phyloP scores from a whole-genome alignment of 1,284 basidiomycete species.

The Ustilago vetiveriae region DNA sequence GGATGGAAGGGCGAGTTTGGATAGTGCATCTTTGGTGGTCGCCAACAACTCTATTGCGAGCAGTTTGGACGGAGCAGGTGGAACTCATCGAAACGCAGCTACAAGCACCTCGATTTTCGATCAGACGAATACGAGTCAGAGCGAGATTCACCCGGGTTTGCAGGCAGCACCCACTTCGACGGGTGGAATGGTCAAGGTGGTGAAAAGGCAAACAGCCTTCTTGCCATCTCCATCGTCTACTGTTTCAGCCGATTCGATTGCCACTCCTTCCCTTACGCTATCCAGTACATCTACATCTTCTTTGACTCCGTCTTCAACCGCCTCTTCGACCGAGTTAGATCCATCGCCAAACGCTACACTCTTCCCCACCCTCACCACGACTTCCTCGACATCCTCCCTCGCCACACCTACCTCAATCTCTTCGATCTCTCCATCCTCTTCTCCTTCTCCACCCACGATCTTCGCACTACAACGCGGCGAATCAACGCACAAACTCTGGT shows the following conservation, averaged over 20 bases:
- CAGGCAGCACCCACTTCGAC: too few species aligned
- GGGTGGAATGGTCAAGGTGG: too few species aligned
- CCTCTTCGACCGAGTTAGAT: neutral
- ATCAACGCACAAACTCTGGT: constrained; percentile 27
- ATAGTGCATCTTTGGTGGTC: too few species aligned
- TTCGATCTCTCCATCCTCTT: neutral
- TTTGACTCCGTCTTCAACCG: too few species aligned
- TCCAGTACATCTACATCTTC: too few species aligned
- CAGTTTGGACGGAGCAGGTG: neutral
- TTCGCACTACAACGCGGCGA: neutral
- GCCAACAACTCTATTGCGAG: too few species aligned
- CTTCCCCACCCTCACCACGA: constrained; percentile 1
- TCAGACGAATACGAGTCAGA: too few species aligned
- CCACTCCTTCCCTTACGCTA: neutral
- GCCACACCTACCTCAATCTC: neutral
- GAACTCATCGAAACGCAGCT: neutral
- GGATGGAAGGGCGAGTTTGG: too few species aligned
- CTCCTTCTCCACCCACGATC: neutral
- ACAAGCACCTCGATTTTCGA: neutral
- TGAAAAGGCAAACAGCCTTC: constrained; percentile 16
- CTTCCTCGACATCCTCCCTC: neutral
- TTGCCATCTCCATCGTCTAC: constrained; percentile 6
- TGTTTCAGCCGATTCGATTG: neutral
- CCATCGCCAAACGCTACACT: constrained; percentile 3
- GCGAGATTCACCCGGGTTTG: too few species aligned